Base-by-base conservation (phyloP, 1,284 basidiomycete species). In the Kalmanozyma brasiliensis region DNA sequence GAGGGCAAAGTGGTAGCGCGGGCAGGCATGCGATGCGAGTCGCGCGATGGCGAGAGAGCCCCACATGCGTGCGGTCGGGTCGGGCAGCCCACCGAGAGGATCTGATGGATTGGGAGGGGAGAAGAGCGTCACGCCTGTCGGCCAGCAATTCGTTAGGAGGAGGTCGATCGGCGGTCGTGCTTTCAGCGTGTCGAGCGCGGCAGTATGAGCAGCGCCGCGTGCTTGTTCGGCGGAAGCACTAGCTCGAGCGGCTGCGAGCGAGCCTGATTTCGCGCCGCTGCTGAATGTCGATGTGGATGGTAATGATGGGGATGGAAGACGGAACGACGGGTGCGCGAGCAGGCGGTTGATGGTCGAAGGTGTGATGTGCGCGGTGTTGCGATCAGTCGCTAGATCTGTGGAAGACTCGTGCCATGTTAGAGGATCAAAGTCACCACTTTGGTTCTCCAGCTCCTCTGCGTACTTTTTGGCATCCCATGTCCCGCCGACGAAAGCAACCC, bases 1-100 rank as follows among this genome's bases (percentile, higher is more conserved):
- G 30, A 72, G 60, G 0, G 79, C 40, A 40, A 82, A 80, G 55
- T 68, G 64, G 65, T 82, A 82, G 0, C 80, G 65, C 0, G 80
- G 74, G 16, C 67, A 62, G 2, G 44, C 61, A 24, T 52, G 51
- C 3, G 61, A 37, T 16, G 62, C 64, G 9, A 82, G 42, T 10
- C 65, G 49, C 1, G 78, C 65, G 20, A 79, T 41, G 0, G 69
- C 53, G 4, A 72, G 69, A 2, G 59, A 62, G n/a, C 80, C 79
- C 80, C 76, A 79, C 24, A 51, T 57, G 3, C 67, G 42, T 9
- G 74, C 59, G 1, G 64, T 62, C 2, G 61, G 45, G 16, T 78
- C 62, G 0, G 75, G 77, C 14, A 73, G 40, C 0, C 45, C 49
- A 7, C 65, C 66, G 3, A 19, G 14, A 0, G 61, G 42, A 23